Percentiles rank a stretch among this genome's conserved stretches.
Evolutionary conservation across 441 rosid genomes (phyloP).

Genomic region (Eutrema salsugineum): DNA sequence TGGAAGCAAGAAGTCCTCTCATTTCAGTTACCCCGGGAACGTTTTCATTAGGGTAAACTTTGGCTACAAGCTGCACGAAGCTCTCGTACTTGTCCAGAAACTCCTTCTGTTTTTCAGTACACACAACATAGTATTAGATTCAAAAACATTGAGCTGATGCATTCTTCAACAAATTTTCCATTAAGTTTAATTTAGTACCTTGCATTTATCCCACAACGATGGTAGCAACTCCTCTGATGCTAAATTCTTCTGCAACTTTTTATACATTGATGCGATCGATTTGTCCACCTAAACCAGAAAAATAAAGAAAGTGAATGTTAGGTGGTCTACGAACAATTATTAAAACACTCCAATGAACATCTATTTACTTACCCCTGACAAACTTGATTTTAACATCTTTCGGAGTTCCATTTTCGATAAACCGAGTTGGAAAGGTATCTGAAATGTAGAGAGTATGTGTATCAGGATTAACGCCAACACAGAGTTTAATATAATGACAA

Average conservation of each 20-base stretch:
- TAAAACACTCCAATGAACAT: background rate
- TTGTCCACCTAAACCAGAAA: conserved; percentile 66
- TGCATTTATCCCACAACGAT: conserved; percentile 98
- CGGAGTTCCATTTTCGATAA: conserved; percentile 93
- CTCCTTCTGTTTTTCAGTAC: conserved; percentile 69
- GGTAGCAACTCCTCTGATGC: conserved; percentile 93
- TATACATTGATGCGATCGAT: conserved; percentile 86
- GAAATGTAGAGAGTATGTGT: conserved; percentile 20
- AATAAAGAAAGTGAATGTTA: background rate
- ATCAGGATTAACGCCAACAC: background rate
- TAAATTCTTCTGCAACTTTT: conserved; percentile 93
- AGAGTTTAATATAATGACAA: background rate
- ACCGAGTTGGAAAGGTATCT: conserved; percentile 98
- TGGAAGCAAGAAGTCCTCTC: conserved; percentile 77
- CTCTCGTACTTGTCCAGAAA: conserved; percentile 96
- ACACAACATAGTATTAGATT: background rate
- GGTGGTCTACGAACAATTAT: background rate
- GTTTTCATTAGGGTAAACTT: conserved; percentile 78
- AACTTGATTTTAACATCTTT: conserved; percentile 87
- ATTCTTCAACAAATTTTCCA: background rate
- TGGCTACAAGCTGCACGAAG: conserved; percentile 82
- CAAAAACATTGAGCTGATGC: background rate
- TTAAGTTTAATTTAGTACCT: conserved; percentile 42
- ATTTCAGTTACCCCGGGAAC: conserved; percentile 73
- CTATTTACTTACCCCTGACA: conserved; percentile 91